Evolutionary conservation across 139 green algal genomes (phyloP), one percentile per base, ranked within the genome.

Genomic region (Chlorella sp.): DNA sequence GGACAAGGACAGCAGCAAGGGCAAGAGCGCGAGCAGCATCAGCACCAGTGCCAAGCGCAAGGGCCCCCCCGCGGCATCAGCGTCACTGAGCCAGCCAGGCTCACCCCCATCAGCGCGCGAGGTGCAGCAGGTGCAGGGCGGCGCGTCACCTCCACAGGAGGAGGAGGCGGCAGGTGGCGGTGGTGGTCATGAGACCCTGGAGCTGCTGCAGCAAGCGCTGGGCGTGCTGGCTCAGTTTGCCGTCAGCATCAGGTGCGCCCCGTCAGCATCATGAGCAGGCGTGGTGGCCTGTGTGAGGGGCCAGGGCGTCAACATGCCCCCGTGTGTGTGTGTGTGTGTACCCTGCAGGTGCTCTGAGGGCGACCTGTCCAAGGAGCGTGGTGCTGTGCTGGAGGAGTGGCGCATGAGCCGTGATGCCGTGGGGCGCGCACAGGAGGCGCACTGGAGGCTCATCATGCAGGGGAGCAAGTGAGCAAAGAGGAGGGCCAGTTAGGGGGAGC

Each of bases 321-420:
- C n/a, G n/a, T n/a, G n/a, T n/a, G n/a, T n/a, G n/a, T 27, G n/a
- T n/a, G n/a, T n/a, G n/a, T n/a, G n/a, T n/a, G n/a, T n/a, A n/a
- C n/a, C n/a, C 59, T 24, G 2, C 68, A 84, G 85, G 23, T 88
- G 82, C 73, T 71, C 78, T 3, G 33, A 73, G n/a, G 82, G 81
- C 1, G 92, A 97, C 74, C 66, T 97, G 65, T 71, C 87, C 10
- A 91, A 93, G 72, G 92, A 97, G 85, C 83, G 92, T 1, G 92
- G 92, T 2, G 87, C 92, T 2, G 92, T 97, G 68, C 55, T 97
- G 68, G 92, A 97, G 76, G 92, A 97, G 79, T 92, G 83, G 91
- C 81, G 92, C 30, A 80, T 87, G 74, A 80, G 73, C 10, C 73
- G 84, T 0, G 83, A 92, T 73, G 83, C 86, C 20, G 31, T 62